Evolutionary conservation across 2,329 filamentous ascomycete species (phyloP), one percentile per base, ranked within the genome.

Genomic region (Neoscytalidium dimidiatum): DNA sequence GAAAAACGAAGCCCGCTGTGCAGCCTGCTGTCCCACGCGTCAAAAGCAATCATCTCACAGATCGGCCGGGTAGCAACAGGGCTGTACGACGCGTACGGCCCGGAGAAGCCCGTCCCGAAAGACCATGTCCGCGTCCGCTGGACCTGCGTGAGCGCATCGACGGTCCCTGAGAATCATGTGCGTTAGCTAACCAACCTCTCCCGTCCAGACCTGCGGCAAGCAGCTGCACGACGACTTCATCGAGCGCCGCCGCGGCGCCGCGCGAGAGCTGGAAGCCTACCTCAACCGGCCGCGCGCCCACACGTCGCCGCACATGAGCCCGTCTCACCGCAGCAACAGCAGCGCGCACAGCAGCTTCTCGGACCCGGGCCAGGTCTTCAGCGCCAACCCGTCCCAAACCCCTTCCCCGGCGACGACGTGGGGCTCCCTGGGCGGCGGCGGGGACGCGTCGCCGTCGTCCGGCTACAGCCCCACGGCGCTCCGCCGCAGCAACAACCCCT

Each of bases 161-260:
- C 17, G 23, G 6, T 29, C 26, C 58, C 9, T 28, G 7, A 23
- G 11, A 29, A 41, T 19, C 4, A n/a, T 19, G 9, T 43, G 19
- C 11, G 28, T 21, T 43, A 21, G 17, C 26, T 49, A 19, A 14
- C 67, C 68, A 52, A 68, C 43, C 48, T 9, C 3, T 28, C 1
- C 8, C 14, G 13, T 2, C 9, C 28, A 76, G 73, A 69, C 70
- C 19, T 78, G 75, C 53, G 75, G 75, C 21, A 70, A 74, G 26
- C 46, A 67, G 2, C 68, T 79, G 6, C 75, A 78, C 63, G 78
- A 80, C 57, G 78, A 80, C 67, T 79, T 76, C 56, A 68, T 75
- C 51, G 78, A 80, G 67, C 66, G 68, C 17, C 71, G 75, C 29
- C 69, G 72, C 4, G 78, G 78, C 19, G 78, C 77, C 48, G 77